phyloP scores from a whole-genome alignment of 148 eudicot species.

The Hydrangea macrophylla region DNA sequence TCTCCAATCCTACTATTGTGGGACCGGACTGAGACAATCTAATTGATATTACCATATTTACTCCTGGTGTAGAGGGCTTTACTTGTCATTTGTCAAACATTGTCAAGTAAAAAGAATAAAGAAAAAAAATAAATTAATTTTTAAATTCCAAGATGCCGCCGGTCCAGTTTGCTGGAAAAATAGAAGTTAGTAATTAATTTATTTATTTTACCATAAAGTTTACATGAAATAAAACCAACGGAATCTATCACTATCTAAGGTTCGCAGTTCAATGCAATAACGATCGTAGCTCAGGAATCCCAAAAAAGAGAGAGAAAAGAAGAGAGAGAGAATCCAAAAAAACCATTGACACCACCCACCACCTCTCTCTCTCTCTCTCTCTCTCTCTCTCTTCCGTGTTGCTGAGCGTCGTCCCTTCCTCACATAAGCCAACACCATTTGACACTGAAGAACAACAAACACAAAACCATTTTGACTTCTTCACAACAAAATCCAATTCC shows the following conservation, averaged over 20 bases:
- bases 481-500: background rate
- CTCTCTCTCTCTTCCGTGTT: background rate
- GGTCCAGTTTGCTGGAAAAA: no score
- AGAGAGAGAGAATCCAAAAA: background rate
- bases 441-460: background rate
- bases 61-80: no score
- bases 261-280: background rate
- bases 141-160: no score
- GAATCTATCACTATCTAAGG: background rate
- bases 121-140: no score
- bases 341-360: background rate
- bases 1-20: no score
- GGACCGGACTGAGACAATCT: no score
- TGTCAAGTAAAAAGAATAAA: no score
- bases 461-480: background rate
- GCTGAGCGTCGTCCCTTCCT: background rate
- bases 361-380: background rate
- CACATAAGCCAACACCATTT: background rate
- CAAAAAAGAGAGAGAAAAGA: no score
- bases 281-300: background rate
- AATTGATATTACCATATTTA: no score
- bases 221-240: background rate
- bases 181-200: no score
- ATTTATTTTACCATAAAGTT: no score
- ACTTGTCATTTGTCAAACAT: no score